Percentiles rank a stretch among this genome's conserved stretches.
phyloP scores from a whole-genome alignment of 177 flowering plant genomes.

The Viscum album region DNA sequence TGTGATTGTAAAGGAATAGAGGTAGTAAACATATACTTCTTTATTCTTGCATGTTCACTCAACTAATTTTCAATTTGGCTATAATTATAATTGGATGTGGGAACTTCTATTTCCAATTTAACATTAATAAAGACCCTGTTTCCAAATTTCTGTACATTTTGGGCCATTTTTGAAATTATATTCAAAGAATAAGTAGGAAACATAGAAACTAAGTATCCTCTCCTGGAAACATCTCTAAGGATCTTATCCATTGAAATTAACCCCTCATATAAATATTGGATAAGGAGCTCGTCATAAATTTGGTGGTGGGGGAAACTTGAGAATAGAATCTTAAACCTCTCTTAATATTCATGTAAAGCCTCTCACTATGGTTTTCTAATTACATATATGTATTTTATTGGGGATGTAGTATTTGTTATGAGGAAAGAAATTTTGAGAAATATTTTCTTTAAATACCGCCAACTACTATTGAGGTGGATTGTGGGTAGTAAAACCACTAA shows the following conservation, averaged over 20 bases:
- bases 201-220: constrained; percentile 8
- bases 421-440: constrained; percentile 9
- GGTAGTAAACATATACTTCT: too few species aligned
- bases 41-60: neutral
- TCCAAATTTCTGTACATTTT: constrained; percentile 9
- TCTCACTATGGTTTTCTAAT: constrained; percentile 1
- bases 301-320: too few species aligned
- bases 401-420: neutral
- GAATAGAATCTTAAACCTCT: too few species aligned
- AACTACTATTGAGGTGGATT: neutral
- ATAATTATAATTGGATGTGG: too few species aligned
- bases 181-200: neutral
- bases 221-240: constrained; percentile 13
- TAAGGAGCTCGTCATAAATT: constrained; percentile 6
- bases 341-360: constrained; percentile 1
- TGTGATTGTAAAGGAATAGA: too few species aligned
- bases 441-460: neutral
- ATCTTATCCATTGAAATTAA: neutral
- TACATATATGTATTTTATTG: constrained; percentile 2
- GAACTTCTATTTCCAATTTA: too few species aligned
- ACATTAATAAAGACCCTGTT: neutral
- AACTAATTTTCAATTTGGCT: neutral
- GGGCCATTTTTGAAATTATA: constrained; percentile 10
- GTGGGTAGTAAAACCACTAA: constrained; percentile 8
- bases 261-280: constrained; percentile 14